Evolutionary conservation across 2,329 filamentous ascomycete species (phyloP).

Genomic region (Zarea fungicola): DNA sequence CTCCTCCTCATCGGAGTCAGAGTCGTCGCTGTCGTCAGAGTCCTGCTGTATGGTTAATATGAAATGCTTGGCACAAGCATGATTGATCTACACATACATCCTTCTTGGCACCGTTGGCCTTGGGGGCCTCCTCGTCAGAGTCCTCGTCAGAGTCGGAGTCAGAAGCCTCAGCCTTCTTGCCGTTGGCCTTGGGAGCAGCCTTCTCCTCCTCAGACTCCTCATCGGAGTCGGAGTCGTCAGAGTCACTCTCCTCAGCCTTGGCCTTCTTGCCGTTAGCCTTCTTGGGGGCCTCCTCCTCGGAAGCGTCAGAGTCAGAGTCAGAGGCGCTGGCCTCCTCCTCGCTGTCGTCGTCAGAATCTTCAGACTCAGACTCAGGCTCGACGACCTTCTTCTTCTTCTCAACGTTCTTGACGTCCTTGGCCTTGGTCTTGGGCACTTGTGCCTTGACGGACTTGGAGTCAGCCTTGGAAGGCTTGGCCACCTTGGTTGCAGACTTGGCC

Average conservation of each 20-base stretch:
- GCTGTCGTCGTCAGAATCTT: conserved; percentile 28
- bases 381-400: conserved; percentile 44
- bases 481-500: conserved; percentile 61
- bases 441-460: conserved; percentile 56
- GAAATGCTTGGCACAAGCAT: neutral
- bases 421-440: conserved; percentile 60
- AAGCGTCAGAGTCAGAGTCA: conserved; percentile 28
- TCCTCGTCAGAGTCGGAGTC: conserved; percentile 30
- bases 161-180: conserved; percentile 26
- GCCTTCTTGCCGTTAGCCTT: conserved; percentile 20
- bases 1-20: conserved; percentile 31
- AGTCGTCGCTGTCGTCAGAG: conserved; percentile 25
- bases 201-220: conserved; percentile 36
- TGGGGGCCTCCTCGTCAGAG: conserved; percentile 29
- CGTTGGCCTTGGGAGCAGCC: conserved; percentile 23
- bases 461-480: conserved; percentile 48
- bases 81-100: conserved; percentile 14
- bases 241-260: conserved; percentile 19
- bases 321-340: conserved; percentile 30
- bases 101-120: conserved; percentile 23
- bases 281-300: conserved; percentile 33
- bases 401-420: conserved; percentile 55
- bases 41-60: conserved; percentile 25
- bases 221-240: conserved; percentile 29
- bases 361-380: conserved; percentile 39